Evolutionary conservation across 2,329 filamentous ascomycete genomes (phyloP).

Genomic region (Aureobasidium leucospermi): DNA sequence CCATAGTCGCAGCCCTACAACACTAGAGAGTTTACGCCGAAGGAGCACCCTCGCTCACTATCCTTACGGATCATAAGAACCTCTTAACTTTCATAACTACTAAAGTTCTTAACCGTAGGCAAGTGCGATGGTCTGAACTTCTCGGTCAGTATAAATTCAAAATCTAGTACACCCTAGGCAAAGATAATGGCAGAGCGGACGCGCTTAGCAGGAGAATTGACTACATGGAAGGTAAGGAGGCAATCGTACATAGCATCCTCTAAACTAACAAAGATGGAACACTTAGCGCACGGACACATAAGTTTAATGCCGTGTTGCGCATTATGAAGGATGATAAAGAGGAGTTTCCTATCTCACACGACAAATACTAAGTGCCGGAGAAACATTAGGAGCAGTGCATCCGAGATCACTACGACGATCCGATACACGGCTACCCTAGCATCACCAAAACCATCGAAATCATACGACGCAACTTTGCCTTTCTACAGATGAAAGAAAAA

Average conservation of each 20-base stretch:
- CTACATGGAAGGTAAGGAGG: slow-evolving; percentile 15
- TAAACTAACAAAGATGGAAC: slow-evolving; percentile 13
- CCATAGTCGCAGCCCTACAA: slow-evolving; percentile 6
- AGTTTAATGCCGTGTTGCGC: slow-evolving; percentile 2
- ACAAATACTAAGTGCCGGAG: slow-evolving; percentile 3
- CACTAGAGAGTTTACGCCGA: slow-evolving; percentile 17
- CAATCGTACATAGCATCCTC: slow-evolving; percentile 12
- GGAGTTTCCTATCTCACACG: neutral
- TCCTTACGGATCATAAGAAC: slow-evolving; percentile 18
- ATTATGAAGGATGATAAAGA: slow-evolving; percentile 11
- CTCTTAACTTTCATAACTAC: slow-evolving; percentile 16
- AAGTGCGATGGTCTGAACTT: slow-evolving; percentile 15
- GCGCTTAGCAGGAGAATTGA: slow-evolving; percentile 16
- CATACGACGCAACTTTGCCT: slow-evolving; percentile 6
- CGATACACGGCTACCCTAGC: neutral
- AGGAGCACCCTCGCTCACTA: slow-evolving; percentile 13
- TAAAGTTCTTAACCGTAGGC: slow-evolving; percentile 13
- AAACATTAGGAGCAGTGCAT: slow-evolving; percentile 5
- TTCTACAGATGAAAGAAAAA: neutral
- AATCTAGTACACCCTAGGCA: slow-evolving; percentile 16
- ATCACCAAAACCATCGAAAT: neutral
- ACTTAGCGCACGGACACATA: too few species aligned
- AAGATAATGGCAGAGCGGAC: slow-evolving; percentile 15
- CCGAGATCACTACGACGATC: neutral
- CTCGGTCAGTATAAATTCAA: slow-evolving; percentile 16